phyloP scores from a whole-genome alignment of 805 yeast species.

The Blastobotrys peoriensis region DNA sequence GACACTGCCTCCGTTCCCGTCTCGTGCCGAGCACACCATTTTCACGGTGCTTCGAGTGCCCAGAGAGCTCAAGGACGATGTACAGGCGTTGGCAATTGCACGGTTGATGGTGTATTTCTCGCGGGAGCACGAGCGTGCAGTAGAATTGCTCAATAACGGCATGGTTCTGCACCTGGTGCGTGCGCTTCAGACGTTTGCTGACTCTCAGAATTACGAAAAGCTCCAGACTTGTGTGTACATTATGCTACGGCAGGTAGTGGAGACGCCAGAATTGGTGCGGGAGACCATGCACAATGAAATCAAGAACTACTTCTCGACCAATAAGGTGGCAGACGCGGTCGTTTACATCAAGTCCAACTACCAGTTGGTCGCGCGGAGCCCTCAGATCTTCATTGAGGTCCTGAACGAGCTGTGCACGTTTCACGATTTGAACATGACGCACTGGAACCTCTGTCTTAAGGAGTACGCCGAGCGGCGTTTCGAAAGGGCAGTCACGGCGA shows the following conservation, averaged over 20 bases:
- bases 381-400: slow-evolving; percentile 42
- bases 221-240: slow-evolving; percentile 46
- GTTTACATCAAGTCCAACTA: slow-evolving; percentile 27
- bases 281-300: slow-evolving; percentile 49
- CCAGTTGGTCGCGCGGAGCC: slow-evolving; percentile 36
- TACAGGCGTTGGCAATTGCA: slow-evolving; percentile 49
- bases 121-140: slow-evolving; percentile 37
- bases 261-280: slow-evolving; percentile 46
- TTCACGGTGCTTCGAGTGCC: slow-evolving; percentile 41
- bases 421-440: slow-evolving; percentile 14
- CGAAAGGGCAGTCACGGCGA: slow-evolving; percentile 5
- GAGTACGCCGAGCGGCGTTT: slow-evolving; percentile 12
- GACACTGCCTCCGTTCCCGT: slow-evolving; percentile 20
- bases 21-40: slow-evolving; percentile 28
- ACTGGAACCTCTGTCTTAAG: slow-evolving; percentile 23
- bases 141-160: slow-evolving; percentile 40
- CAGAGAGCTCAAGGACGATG: slow-evolving; percentile 36
- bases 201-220: slow-evolving; percentile 34
- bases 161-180: slow-evolving; percentile 43
- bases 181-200: slow-evolving; percentile 34
- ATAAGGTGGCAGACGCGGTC: slow-evolving; percentile 17
- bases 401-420: slow-evolving; percentile 25
- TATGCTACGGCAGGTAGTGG: slow-evolving; percentile 65
- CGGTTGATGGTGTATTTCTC: slow-evolving; percentile 51
- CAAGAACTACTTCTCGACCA: slow-evolving; percentile 33